Base-by-base conservation (phyloP, 768 basidiomycete species). In the Coprinopsis strossmayeri region DNA sequence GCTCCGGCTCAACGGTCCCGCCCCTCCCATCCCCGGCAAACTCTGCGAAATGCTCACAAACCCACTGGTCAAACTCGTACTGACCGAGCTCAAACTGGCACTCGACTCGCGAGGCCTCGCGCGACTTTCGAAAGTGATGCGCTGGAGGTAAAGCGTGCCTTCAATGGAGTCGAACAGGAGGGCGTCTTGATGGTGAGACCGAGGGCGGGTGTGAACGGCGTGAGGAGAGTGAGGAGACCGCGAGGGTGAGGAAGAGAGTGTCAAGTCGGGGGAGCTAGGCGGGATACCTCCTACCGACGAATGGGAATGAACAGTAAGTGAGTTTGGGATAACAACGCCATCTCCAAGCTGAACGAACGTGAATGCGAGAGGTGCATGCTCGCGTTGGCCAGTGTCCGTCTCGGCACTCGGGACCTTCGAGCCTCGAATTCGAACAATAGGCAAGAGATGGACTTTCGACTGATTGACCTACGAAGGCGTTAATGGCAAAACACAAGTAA, bases 91-190 rank as follows among this genome's bases (percentile, higher is more conserved):
- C 18, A 40, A 52, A 68, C 44, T 57, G 53, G 67, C 46, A 51
- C 26, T 53, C 49, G 57, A 32, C 30, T 15, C 15, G 15, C 46
- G 46, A 48, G 41, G 50, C 59, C 34, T 48, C 64, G 57, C 39
- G 66, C 9, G 30, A 32, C 15, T 58, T 28, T 82, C 78, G 3
- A 83, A 49, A 2, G 64, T 62, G 40, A 87, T 61, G 1, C 84
- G 65, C 21, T 80, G 69, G 38, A 87, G 64, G 0, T 77, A 75
- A 18, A 88, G 67, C 2, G 72, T 64, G 0, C 77, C 76, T 34
- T 79, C 77, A 0, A 61, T 62, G 0, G 82, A 78, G 57, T 88
- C 82, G 55, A 89, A 87, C 2, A 87, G 56, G 15, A 88, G 70
- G 2, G 87, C 52, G 49, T 89, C 85, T 59, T 84, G 84, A 54